Percentiles rank a stretch among this genome's conserved stretches.
These are phyloP conservation scores for Saccharum spontaneum DNA, from an alignment of 176 grass and related monocot genomes.

Conservation along the genomic window DNA sequence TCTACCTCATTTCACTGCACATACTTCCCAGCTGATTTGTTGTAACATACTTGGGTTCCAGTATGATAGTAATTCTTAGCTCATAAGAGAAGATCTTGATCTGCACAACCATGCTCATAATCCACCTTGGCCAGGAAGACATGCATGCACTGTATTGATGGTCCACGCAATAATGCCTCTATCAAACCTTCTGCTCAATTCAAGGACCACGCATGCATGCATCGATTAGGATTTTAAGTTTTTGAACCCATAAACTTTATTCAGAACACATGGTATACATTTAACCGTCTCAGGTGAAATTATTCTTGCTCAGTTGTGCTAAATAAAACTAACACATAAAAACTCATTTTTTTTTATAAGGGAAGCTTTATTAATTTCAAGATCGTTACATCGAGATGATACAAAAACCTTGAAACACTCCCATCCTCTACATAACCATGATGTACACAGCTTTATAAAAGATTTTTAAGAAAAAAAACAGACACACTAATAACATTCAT, in stretches of 20 bases:
- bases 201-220: not conserved
- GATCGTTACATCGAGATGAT: too few species aligned
- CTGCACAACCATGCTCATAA: not conserved
- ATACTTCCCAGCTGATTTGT: not conserved
- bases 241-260: not conserved
- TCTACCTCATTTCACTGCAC: not conserved
- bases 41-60: not conserved
- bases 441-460: too few species aligned
- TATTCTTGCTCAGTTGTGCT: not conserved
- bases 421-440: too few species aligned
- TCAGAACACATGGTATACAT: not conserved
- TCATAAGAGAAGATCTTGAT: not conserved
- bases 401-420: too few species aligned
- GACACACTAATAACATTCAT: too few species aligned
- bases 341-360: too few species aligned
- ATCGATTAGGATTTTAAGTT: not conserved
- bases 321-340: not conserved
- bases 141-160: not conserved
- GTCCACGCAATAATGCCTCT: not conserved
- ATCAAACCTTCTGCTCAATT: not conserved
- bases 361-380: too few species aligned
- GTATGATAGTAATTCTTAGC: not conserved
- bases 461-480: too few species aligned
- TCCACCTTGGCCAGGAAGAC: too few species aligned
- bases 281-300: too few species aligned